Evolutionary conservation across 345 rosid genomes (phyloP).

Genomic region (Salix koriyanagi): DNA sequence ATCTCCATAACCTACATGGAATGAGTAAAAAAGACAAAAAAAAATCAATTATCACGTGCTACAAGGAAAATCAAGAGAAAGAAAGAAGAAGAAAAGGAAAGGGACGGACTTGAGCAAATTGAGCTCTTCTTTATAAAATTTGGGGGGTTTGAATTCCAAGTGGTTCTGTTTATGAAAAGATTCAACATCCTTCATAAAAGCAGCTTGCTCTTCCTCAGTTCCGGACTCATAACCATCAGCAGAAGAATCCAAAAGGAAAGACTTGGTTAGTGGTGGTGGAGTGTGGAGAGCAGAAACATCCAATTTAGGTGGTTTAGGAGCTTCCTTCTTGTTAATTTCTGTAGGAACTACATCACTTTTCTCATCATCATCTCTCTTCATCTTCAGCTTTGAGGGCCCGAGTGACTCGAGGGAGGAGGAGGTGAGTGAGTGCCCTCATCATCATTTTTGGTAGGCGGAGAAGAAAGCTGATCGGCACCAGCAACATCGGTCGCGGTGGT

Average conservation of each 20-base stretch:
- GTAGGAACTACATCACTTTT: background rate
- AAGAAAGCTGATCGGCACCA: conserved; percentile 1
- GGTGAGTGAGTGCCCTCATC: background rate
- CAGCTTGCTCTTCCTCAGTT: conserved; percentile 30
- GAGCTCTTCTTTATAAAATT: conserved; percentile 32
- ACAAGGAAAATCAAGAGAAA: background rate
- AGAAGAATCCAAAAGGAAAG: conserved; percentile 17
- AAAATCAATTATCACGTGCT: background rate
- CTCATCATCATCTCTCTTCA: conserved; percentile 21
- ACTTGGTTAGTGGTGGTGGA: conserved; percentile 6
- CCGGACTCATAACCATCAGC: conserved; percentile 32
- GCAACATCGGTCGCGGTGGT: background rate
- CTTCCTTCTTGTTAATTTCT: conserved; percentile 6
- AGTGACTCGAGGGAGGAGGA: conserved; percentile 6
- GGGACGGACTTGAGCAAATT: conserved; percentile 31
- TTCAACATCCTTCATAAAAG: conserved; percentile 24
- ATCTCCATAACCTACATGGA: conserved; percentile 28
- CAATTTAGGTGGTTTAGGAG: conserved; percentile 11
- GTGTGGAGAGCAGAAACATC: conserved; percentile 14
- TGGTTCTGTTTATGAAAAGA: conserved; percentile 19
- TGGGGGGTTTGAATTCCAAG: conserved; percentile 31
- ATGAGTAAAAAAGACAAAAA: background rate
- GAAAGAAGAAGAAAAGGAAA: background rate
- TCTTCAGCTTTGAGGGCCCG: conserved; percentile 16
- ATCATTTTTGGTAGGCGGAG: background rate